A percentile compares a stretch with the other conserved stretches of the same genome.
Conservation (phyloP, 2,329 filamentous ascomycete genomes). For the Phoma sp. region DNA sequence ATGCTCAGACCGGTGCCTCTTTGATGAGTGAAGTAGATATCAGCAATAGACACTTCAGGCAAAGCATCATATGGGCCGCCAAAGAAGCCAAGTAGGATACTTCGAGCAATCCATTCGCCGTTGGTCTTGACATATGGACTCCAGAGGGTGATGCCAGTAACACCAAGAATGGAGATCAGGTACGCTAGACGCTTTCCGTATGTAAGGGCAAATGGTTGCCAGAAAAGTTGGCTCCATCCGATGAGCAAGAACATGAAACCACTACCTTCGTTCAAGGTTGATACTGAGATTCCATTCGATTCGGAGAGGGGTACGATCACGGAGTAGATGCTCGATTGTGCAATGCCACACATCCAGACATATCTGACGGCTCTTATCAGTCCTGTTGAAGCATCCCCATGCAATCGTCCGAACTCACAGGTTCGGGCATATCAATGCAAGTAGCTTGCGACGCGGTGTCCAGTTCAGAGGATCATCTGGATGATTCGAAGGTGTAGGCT, state of each 20-base stretch:
- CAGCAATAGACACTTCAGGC: slow-evolving; percentile 56
- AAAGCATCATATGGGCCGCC: slow-evolving; percentile 59
- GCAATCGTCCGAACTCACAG: slow-evolving; percentile 15
- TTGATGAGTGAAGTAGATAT: slow-evolving; percentile 50
- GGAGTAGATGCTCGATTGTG: slow-evolving; percentile 59
- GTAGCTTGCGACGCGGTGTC: slow-evolving; percentile 37
- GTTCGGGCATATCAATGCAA: slow-evolving; percentile 33
- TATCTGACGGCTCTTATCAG: slow-evolving; percentile 55
- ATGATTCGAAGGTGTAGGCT: slow-evolving; percentile 47
- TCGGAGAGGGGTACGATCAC: slow-evolving; percentile 58
- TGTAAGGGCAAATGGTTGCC: slow-evolving; percentile 61
- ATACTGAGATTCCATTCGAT: slow-evolving; percentile 56
- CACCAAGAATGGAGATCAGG: slow-evolving; percentile 52
- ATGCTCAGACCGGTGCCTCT: slow-evolving; percentile 42
- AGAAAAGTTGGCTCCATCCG: slow-evolving; percentile 61
- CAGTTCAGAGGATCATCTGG: slow-evolving; percentile 49
- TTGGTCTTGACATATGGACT: slow-evolving; percentile 53
- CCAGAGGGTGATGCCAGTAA: slow-evolving; percentile 54
- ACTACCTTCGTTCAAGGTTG: slow-evolving; percentile 57
- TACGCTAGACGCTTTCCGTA: slow-evolving; percentile 62
- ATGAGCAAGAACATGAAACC: slow-evolving; percentile 62
- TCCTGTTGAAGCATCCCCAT: neutral
- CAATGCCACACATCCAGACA: slow-evolving; percentile 58
- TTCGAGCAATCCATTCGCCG: slow-evolving; percentile 57
- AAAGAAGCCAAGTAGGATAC: slow-evolving; percentile 58